These are phyloP conservation scores for Diaporthe citrichinensis DNA, from an alignment of 2,329 filamentous ascomycete species.

Conservation along the genomic window DNA sequence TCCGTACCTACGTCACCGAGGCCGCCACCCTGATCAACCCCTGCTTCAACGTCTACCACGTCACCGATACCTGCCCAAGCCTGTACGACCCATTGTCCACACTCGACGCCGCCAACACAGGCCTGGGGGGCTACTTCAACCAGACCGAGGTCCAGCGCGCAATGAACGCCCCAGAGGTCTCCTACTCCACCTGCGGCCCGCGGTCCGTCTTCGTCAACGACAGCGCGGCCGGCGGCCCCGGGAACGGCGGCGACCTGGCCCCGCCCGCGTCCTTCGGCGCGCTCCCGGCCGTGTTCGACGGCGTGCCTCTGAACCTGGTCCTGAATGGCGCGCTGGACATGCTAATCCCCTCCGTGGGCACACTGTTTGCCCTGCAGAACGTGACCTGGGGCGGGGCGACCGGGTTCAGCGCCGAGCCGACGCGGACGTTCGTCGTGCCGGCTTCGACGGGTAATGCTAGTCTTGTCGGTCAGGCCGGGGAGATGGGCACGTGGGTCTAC, in stretches of 20 bases:
- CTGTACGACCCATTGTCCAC: conserved; percentile 75
- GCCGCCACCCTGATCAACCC: conserved; percentile 73
- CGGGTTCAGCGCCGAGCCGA: conserved; percentile 75
- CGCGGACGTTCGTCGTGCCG: conserved; percentile 77
- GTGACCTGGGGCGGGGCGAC: conserved; percentile 83
- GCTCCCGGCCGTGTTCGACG: conserved; percentile 80
- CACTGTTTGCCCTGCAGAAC: conserved; percentile 81
- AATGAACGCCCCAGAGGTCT: conserved; percentile 72
- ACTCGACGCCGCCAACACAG: conserved; percentile 68
- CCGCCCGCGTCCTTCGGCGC: conserved; percentile 67
- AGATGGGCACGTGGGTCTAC: conserved; percentile 30
- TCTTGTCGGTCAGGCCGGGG: conserved; percentile 41
- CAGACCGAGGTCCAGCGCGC: conserved; percentile 77
- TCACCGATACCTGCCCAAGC: conserved; percentile 73
- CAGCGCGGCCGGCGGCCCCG: conserved; percentile 44
- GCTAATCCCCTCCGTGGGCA: conserved; percentile 79
- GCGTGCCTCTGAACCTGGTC: conserved; percentile 79
- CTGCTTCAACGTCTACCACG: conserved; percentile 81
- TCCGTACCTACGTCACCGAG: conserved; percentile 64
- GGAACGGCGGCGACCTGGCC: conserved; percentile 62
- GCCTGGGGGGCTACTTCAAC: conserved; percentile 75
- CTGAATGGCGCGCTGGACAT: conserved; percentile 80
- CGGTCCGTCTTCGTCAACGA: conserved; percentile 51
- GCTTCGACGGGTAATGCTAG: conserved; percentile 62
- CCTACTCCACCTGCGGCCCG: conserved; percentile 41